A percentile compares a stretch with the other conserved stretches of the same genome.
Conservation (phyloP, 2,329 filamentous ascomycete species). For the Diplodia mutila region DNA sequence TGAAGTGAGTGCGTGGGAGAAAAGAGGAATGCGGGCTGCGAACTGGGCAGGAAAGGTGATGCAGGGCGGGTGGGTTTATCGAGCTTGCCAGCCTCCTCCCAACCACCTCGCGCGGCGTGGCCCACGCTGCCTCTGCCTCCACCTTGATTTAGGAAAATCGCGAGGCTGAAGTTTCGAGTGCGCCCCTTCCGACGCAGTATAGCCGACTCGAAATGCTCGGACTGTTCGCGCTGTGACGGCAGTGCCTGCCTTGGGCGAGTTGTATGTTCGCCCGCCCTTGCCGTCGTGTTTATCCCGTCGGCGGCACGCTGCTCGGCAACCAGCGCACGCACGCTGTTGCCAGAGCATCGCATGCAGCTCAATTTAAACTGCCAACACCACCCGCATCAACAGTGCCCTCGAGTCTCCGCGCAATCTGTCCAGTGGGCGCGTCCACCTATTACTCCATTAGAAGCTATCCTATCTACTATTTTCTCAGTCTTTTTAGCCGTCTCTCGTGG, state of each 20-base stretch:
- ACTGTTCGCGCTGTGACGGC: background rate
- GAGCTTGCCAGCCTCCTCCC: constrained; percentile 19
- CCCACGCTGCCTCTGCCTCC: constrained; percentile 13
- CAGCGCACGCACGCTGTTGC: background rate
- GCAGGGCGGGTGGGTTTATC: constrained; percentile 23
- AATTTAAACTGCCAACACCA: background rate
- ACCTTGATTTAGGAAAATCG: constrained; percentile 9
- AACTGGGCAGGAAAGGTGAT: background rate
- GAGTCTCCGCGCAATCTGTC: constrained; percentile 4
- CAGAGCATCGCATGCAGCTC: background rate
- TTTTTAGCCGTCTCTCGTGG: constrained; percentile 22
- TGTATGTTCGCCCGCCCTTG: background rate
- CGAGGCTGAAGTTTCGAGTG: constrained; percentile 12
- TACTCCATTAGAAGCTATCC: constrained; percentile 17
- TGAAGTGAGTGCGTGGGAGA: constrained; percentile 3
- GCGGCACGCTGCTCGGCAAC: background rate
- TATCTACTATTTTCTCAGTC: background rate
- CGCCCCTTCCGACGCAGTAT: background rate
- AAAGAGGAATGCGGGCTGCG: constrained; percentile 15
- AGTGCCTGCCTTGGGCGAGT: background rate
- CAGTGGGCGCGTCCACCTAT: constrained; percentile 22
- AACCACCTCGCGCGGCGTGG: constrained; percentile 15
- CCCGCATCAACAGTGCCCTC: background rate
- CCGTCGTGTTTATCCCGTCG: background rate
- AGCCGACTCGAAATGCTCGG: constrained; percentile 1